Evolutionary conservation across 169 alveolate genomes (phyloP).

Genomic region (Babesia ovata): DNA sequence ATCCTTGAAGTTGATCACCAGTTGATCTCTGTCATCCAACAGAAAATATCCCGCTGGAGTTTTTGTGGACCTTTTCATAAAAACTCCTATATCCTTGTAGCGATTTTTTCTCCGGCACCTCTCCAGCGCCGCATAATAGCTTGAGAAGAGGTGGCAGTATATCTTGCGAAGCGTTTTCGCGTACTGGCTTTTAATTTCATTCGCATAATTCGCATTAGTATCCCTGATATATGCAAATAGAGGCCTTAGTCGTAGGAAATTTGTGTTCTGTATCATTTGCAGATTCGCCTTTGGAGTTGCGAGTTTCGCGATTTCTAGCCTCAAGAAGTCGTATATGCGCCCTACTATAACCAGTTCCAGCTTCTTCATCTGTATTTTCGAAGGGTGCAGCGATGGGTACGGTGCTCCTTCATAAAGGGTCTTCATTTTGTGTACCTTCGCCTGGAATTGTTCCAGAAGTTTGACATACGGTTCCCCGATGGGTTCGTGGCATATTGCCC

Average conservation of each 20-base stretch:
- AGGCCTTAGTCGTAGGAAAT: slow-evolving; percentile 41
- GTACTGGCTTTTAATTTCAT: slow-evolving; percentile 38
- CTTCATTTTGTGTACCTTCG: slow-evolving; percentile 66
- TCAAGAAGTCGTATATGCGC: slow-evolving; percentile 64
- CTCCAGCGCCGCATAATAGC: slow-evolving; percentile 49
- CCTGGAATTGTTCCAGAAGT: slow-evolving; percentile 43
- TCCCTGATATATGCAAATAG: slow-evolving; percentile 40
- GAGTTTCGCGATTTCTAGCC: slow-evolving; percentile 54
- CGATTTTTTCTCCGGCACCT: slow-evolving; percentile 33
- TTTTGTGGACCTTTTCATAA: slow-evolving; percentile 9
- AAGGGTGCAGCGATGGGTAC: slow-evolving; percentile 72
- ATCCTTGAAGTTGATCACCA: slow-evolving; percentile 30
- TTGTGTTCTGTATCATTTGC: slow-evolving; percentile 51
- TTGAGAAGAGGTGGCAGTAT: slow-evolving; percentile 55
- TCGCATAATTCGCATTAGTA: slow-evolving; percentile 5
- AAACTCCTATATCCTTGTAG: slow-evolving; percentile 28
- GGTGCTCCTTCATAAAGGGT: slow-evolving; percentile 59
- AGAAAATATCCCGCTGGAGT: slow-evolving; percentile 33
- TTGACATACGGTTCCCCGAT: slow-evolving; percentile 58
- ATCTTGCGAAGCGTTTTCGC: slow-evolving; percentile 44
- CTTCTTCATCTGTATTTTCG: slow-evolving; percentile 65
- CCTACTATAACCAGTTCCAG: slow-evolving; percentile 54
- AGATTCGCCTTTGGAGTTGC: slow-evolving; percentile 60
- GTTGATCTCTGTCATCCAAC: slow-evolving; percentile 37
- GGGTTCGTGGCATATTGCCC: slow-evolving; percentile 66